These are phyloP conservation scores for Venturia pyrina DNA, from an alignment of 2,329 filamentous ascomycete species.

Conservation along the genomic window DNA sequence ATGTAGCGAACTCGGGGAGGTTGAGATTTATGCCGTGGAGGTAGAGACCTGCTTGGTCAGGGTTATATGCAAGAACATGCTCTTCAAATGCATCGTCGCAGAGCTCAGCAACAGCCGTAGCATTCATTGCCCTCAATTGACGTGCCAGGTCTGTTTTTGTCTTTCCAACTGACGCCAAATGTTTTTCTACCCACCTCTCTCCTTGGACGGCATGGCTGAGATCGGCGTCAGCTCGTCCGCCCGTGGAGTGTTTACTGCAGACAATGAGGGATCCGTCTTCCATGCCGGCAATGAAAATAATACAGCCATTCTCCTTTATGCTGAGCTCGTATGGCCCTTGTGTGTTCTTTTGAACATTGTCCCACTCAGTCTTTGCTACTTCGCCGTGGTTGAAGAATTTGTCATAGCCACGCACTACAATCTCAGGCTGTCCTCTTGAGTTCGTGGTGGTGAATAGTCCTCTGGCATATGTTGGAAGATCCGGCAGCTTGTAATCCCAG, in stretches of 20 bases:
- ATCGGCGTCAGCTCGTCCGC: constrained; percentile 58
- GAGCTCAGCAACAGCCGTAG: constrained; percentile 89
- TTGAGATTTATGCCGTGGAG: constrained; percentile 96
- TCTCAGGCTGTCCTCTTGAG: constrained; percentile 57
- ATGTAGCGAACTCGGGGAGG: constrained; percentile 81
- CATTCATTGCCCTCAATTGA: constrained; percentile 68
- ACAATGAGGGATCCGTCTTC: constrained; percentile 84
- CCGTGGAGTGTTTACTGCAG: constrained; percentile 98
- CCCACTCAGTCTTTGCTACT: constrained; percentile 72
- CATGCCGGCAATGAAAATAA: constrained; percentile 90
- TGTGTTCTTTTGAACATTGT: constrained; percentile 64
- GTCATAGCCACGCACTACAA: constrained; percentile 85
- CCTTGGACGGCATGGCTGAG: constrained; percentile 78
- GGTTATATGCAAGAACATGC: constrained; percentile 83
- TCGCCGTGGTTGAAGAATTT: constrained; percentile 97
- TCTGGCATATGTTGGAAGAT: constrained; percentile 84
- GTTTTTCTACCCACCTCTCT: constrained; percentile 70
- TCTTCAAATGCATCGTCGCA: constrained; percentile 96
- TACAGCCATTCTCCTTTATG: constrained; percentile 98
- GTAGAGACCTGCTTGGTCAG: constrained; percentile 79
- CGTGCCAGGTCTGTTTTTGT: constrained; percentile 67
- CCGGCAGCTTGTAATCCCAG: constrained; percentile 84
- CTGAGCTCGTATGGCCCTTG: constrained; percentile 87
- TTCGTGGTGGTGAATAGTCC: constrained; percentile 83
- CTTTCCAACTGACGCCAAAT: constrained; percentile 68